Evolutionary conservation across 495 filamentous ascomycete species (phyloP), one percentile per base, ranked within the genome.

Genomic region (Copromyces sp.): DNA sequence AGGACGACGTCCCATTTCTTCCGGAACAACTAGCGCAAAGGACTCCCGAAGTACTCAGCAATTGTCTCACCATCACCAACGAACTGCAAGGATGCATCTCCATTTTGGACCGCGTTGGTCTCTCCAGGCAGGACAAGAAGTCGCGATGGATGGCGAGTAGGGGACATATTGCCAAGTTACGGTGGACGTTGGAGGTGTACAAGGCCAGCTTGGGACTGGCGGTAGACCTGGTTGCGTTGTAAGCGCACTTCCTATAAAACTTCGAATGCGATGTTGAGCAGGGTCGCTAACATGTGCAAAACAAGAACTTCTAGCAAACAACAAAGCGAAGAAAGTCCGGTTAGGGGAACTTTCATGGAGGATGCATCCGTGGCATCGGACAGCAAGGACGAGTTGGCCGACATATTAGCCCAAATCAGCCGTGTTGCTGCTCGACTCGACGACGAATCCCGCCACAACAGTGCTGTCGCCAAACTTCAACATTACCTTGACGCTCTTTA

Each of bases 191-290:
- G 37, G 77, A 81, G 17, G 79, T 79, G 14, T 81, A 84, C 76
- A 84, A 81, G 73, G 72, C 74, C 38, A 76, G 78, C 9, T 74
- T 85, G 14, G 83, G 81, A 4, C 72, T 85, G 41, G 82, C 82
- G 9, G 77, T 83, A 6, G 83, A 85, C 70, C 70, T 85, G 20
- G 78, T 81, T 32, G 81, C 76, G 69, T 75, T 80, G 83, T 85
- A 77, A 61, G 81, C 70, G 11, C 68, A 39, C 11, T 17, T 35
- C 53, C 29, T 65, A 35, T 8, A 5, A 1, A 1, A 35, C 53
- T 65, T 9, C 1, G 44, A 47, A 47, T 29, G 47, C 20, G 2
- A 53, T 0, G 53, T 61, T 2, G 24, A 61, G 29, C 6, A 59
- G 29, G 29, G 12, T 29, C 16, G 9, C 53, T 65, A 65, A 65